phyloP scores from a whole-genome alignment of 2,329 filamentous ascomycete genomes.

The Calonectria crousiana region DNA sequence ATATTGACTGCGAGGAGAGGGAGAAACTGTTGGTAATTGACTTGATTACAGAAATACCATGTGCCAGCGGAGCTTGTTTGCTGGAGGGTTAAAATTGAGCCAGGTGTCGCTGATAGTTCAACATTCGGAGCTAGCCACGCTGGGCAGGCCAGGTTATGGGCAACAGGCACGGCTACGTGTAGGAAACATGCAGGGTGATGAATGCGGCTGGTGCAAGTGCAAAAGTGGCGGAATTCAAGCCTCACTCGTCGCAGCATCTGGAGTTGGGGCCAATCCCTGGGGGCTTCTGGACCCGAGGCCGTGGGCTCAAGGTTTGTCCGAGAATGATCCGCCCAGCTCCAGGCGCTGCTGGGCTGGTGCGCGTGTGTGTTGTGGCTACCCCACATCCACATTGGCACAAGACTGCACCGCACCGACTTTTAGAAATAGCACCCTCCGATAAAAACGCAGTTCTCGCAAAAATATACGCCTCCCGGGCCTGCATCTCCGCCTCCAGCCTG shows the following conservation, averaged over 20 bases:
- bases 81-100: neutral
- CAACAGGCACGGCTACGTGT: neutral
- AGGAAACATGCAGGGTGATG: slow-evolving; percentile 18
- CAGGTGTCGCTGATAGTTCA: neutral
- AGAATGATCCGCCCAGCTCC: slow-evolving; percentile 42
- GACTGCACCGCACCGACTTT: slow-evolving; percentile 55
- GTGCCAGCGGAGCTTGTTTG: neutral
- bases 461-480: slow-evolving; percentile 34
- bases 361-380: slow-evolving; percentile 36
- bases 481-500: slow-evolving; percentile 26
- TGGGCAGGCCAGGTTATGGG: neutral
- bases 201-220: slow-evolving; percentile 31
- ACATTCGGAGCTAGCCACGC: neutral
- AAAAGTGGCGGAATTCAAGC: slow-evolving; percentile 19
- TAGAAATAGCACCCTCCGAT: slow-evolving; percentile 50
- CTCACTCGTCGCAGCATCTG: neutral
- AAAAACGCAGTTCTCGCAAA: slow-evolving; percentile 51
- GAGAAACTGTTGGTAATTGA: neutral
- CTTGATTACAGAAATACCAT: neutral
- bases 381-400: slow-evolving; percentile 56
- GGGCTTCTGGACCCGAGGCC: slow-evolving; percentile 20
- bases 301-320: slow-evolving; percentile 40
- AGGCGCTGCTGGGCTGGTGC: neutral
- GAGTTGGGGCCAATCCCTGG: neutral
- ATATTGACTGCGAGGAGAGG: neutral